Evolutionary conservation across 805 yeast genomes (phyloP).

Genomic region (Ogataea chonburiensis): DNA sequence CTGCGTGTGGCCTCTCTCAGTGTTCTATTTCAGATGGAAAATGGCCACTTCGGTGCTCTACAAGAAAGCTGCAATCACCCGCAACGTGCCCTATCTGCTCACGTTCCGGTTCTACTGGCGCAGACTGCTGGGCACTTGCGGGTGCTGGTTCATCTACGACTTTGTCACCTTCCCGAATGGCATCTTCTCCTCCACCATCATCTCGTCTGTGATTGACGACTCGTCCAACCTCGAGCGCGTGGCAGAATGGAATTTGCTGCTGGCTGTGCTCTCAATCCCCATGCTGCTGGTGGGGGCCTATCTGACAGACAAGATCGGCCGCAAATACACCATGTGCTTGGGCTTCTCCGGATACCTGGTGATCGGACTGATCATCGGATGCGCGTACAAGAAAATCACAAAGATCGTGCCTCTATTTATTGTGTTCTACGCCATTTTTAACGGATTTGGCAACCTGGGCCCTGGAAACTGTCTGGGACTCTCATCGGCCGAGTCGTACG

Average conservation of each 20-base stretch:
- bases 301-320: slow-evolving; percentile 62
- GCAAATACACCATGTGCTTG: slow-evolving; percentile 67
- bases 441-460: slow-evolving; percentile 69
- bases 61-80: slow-evolving; percentile 61
- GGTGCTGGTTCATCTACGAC: slow-evolving; percentile 79
- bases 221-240: slow-evolving; percentile 47
- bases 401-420: slow-evolving; percentile 64
- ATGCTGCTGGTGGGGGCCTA: slow-evolving; percentile 72
- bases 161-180: slow-evolving; percentile 79
- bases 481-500: slow-evolving; percentile 62
- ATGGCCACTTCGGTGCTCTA: slow-evolving; percentile 67
- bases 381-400: slow-evolving; percentile 54
- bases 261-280: slow-evolving; percentile 66
- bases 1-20: slow-evolving; percentile 65
- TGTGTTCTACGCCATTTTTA: slow-evolving; percentile 71
- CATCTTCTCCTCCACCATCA: slow-evolving; percentile 51
- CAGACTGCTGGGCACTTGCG: slow-evolving; percentile 66
- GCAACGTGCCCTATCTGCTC: slow-evolving; percentile 55
- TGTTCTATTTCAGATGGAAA: slow-evolving; percentile 68
- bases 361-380: slow-evolving; percentile 70
- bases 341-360: slow-evolving; percentile 73
- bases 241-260: slow-evolving; percentile 72
- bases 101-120: slow-evolving; percentile 68
- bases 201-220: slow-evolving; percentile 47
- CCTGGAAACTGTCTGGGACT: slow-evolving; percentile 79